Conservation (phyloP, 495 filamentous ascomycete genomes). For the Terfezia boudieri region DNA sequence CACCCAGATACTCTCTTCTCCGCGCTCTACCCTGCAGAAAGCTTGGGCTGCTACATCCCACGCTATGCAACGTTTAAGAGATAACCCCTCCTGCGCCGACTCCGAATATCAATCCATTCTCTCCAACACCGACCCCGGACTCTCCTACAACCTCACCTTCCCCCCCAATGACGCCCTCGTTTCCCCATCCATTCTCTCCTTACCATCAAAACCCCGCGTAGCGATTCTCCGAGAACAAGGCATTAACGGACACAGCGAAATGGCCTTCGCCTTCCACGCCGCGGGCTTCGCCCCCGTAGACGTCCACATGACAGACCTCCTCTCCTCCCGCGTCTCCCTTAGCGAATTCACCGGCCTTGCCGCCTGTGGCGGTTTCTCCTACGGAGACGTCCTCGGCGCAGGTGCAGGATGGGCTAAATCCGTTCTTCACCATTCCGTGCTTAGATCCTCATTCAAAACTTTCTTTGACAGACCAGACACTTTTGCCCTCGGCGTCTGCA, state of each 20-base stretch:
- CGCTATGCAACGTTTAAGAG: conserved; percentile 73
- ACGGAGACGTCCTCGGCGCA: conserved; percentile 87
- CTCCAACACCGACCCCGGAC: conserved; percentile 59
- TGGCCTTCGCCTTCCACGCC: conserved; percentile 86
- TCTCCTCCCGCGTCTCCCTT: conserved; percentile 51
- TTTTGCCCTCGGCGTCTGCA: conserved; percentile 88
- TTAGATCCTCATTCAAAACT: conserved; percentile 47
- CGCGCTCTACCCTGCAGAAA: conserved; percentile 57
- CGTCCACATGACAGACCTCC: conserved; percentile 92
- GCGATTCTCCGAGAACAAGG: conserved; percentile 91
- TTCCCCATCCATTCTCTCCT: not conserved
- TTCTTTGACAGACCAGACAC: conserved; percentile 86
- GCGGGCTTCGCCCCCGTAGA: conserved; percentile 84
- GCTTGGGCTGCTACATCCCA: conserved; percentile 75
- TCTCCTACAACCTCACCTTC: conserved; percentile 66
- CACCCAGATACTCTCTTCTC: conserved; percentile 40
- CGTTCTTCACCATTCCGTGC: conserved; percentile 59
- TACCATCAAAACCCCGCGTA: conserved; percentile 52
- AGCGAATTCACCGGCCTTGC: conserved; percentile 68
- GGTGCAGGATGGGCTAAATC: conserved; percentile 94
- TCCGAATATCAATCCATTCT: conserved; percentile 55
- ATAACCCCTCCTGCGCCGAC: conserved; percentile 74
- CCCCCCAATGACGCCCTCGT: conserved; percentile 42
- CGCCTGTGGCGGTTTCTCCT: conserved; percentile 91
- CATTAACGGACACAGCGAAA: conserved; percentile 85